Evolutionary conservation across 306 rosid genomes (phyloP), one percentile per base, ranked within the genome.

Genomic region (Sesbania bispinosa): DNA sequence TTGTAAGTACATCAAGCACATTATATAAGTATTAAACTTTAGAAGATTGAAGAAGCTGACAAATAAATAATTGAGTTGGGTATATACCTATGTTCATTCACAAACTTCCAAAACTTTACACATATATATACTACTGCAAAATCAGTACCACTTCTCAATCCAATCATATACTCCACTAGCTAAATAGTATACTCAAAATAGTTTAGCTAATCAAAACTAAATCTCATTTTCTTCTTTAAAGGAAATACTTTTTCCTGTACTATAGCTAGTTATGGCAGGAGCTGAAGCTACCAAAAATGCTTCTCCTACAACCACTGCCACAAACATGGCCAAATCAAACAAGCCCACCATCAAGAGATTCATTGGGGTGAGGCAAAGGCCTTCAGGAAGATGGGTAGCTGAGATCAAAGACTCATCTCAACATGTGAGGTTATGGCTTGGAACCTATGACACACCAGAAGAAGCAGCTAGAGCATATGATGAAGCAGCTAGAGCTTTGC

Each of bases 361-460:
- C 74, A 85, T 93, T 63, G 98, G 98, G 30, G 97, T 93, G 7
- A 77, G 98, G 54, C 96, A 88, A 67, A 85, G 98, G 15, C 98
- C 96, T 1, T 93, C 98, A 0, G 98, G 98, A 2, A 79, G 98
- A 29, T 93, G 98, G 98, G 97, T 93, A 5, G 97, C 98, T 9
- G 97, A 93, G 79, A 93, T 90, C 78, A 93, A 93, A 66, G 98
- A 93, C 85, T 93, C 98, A 0, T 88, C 97, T 8, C 93, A 93
- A 52, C 92, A 86, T 16, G 89, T 90, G 5, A 79, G 98, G 57
- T 82, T 93, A 4, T 88, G 97, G 98, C 88, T 93, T 1, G 98
- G 98, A 46, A 93, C 98, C 39, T 93, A 90, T 32, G 98, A 93
- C 71, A 82, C 96, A 0, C 96, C 93, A 0, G 98, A 93, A 77